Base-by-base conservation (phyloP, 2,329 filamentous ascomycete species). In the Verruconis gallopava region DNA sequence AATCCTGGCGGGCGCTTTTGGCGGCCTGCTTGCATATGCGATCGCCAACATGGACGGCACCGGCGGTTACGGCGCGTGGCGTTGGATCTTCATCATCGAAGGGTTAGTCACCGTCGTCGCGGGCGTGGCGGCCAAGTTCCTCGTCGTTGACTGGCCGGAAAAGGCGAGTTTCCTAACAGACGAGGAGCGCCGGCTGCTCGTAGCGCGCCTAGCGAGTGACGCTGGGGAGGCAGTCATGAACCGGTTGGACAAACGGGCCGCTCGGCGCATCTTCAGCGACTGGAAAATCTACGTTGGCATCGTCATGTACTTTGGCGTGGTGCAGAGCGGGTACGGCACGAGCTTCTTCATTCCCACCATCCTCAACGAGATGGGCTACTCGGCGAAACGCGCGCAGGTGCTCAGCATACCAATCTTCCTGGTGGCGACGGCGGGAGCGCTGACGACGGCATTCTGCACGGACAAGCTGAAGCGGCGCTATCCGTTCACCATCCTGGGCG, bases 401-500 rank as follows among this genome's bases (percentile, higher is more conserved):
- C 56, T 56, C 37, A 54, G 48, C 13, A 62, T 64, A 21, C 62
- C 62, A 5, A 54, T 62, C 22, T 63, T 57, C 38, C 47, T 62
- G 21, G 57, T 61, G 2, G 60, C 61, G 4, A 57, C 57, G 9
- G 58, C 61, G n/a, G 47, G 62, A 18, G 60, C 59, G 5, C 46
- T 66, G 4, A 48, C 53, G 9, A 62, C 61, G 19, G 68, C 72
- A 1, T 67, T 64, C 49, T 49, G 61, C 4, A 72, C 71, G 2
- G 73, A 77, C 48, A 55, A 62, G 1, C 53, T 68, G 3, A 66
- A 63, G 32, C 67, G 69, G 45, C 68, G 73, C 0, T 76, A 68
- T 46, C 58, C 59, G 9, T 77, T 76, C 57, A 68, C 69, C 25
- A 62, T 77, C 12, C 49, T 57, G 3, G 71, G 71, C 6, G 65